Base-by-base conservation (phyloP, 2,329 filamentous ascomycete species). In the Diaporthe sp. region DNA sequence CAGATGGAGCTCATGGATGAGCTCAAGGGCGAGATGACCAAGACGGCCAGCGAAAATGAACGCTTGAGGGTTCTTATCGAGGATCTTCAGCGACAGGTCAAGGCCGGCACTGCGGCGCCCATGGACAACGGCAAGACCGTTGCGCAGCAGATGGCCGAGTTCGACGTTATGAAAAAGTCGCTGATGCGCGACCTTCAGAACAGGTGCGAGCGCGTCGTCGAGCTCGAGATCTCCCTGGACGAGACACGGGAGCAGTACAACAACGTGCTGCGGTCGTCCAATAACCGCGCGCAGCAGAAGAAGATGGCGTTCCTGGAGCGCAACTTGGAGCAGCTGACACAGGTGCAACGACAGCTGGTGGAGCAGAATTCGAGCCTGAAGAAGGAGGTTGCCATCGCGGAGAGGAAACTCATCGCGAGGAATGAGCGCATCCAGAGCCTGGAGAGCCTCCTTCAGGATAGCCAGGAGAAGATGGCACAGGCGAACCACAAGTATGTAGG, bases 271-370 rank as follows among this genome's bases (percentile, higher is more conserved):
- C 93, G 96, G 74, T 97, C 95, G 68, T 98, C 95, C 79, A 99
- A 99, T 89, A 98, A 98, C 88, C 94, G 97, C 76, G 96, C 97
- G 34, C 97, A 99, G 87, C 97, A 99, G 86, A 99, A 99, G 94
- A 99, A 99, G 91, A 98, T 99, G 94, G 97, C 97, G 22, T 99
- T 99, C 90, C 87, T 99, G 70, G 97, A 99, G 88, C 94, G 97
- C 82, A 99, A 99, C 84, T 92, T 99, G 55, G 97, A 99, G 87
- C 97, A 99, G 85, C 90, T 99, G 73, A 99, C 97, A 4, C 95
- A 98, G 82, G 97, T 99, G 72, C 97, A 99, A 86, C 92, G 97
- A 73, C 97, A 99, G 86, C 92, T 99, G 17, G 97, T 99, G 44
- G 97, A 99, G 87, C 97, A 99, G 85, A 99, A 99, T 86, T 95